These are phyloP conservation scores for Escovopsis sp. DNA, from an alignment of 2,329 filamentous ascomycete genomes.

Conservation along the genomic window DNA sequence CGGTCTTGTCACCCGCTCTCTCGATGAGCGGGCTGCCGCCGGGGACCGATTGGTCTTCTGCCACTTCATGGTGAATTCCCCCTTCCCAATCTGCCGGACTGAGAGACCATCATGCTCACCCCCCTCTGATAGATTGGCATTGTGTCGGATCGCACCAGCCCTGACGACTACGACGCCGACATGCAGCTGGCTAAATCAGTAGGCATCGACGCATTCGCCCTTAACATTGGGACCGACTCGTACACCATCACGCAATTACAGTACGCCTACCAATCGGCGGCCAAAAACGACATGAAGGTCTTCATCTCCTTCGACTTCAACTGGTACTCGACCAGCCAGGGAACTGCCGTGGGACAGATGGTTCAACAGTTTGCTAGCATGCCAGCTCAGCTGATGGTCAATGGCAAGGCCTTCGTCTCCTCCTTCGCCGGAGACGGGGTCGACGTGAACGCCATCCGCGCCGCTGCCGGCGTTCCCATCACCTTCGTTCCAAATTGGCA, in stretches of 20 bases:
- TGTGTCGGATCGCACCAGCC: constrained; percentile 24
- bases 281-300: constrained; percentile 33
- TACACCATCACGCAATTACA: constrained; percentile 29
- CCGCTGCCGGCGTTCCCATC: constrained; percentile 27
- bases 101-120: neutral
- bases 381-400: constrained; percentile 32
- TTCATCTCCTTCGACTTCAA: constrained; percentile 45
- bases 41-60: constrained; percentile 22
- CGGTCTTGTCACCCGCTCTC: constrained; percentile 2
- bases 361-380: constrained; percentile 28
- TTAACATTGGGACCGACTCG: constrained; percentile 32
- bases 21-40: constrained; percentile 7
- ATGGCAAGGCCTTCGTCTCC: constrained; percentile 35
- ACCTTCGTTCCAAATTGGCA: constrained; percentile 38
- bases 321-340: constrained; percentile 25
- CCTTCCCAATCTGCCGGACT: too few species aligned
- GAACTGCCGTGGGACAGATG: constrained; percentile 26
- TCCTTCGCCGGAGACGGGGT: constrained; percentile 36
- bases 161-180: constrained; percentile 31
- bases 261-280: constrained; percentile 34
- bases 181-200: constrained; percentile 29
- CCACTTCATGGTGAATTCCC: constrained; percentile 24
- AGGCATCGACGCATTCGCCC: constrained; percentile 33
- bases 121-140: constrained; percentile 25
- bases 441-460: constrained; percentile 25